A percentile compares a stretch with the other conserved stretches of the same genome.
Conservation (phyloP, 495 filamentous ascomycete genomes). For the Xylaria telfairii region DNA sequence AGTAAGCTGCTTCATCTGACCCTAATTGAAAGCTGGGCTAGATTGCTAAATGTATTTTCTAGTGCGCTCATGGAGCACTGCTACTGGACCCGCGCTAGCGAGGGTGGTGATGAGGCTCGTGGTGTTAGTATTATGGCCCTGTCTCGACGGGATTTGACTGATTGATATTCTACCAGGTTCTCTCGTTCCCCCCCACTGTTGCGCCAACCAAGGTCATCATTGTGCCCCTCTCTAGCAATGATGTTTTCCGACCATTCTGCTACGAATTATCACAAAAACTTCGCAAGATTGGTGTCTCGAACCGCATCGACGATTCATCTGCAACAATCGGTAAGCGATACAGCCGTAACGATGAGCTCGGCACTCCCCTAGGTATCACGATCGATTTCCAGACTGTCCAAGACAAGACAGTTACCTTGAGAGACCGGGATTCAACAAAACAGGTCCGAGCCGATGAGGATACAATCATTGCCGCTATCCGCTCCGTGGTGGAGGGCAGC, state of each 20-base stretch:
- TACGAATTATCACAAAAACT: conserved; percentile 64
- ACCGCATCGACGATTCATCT: conserved; percentile 69
- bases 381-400: conserved; percentile 78
- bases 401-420: conserved; percentile 72
- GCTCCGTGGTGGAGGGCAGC: conserved; percentile 59
- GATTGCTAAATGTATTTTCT: conserved; percentile 10
- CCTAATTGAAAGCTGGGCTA: neutral
- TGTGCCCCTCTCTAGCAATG: conserved; percentile 70
- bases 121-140: conserved; percentile 55
- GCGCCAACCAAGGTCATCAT: conserved; percentile 80
- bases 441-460: conserved; percentile 72
- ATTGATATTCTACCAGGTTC: conserved; percentile 53
- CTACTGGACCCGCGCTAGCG: conserved; percentile 68
- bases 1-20: conserved; percentile 33
- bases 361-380: conserved; percentile 73
- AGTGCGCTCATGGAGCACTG: conserved; percentile 64
- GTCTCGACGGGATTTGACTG: neutral
- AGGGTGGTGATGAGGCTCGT: conserved; percentile 71
- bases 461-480: conserved; percentile 67
- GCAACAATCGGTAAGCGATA: conserved; percentile 79
- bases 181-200: conserved; percentile 75
- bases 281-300: conserved; percentile 64
- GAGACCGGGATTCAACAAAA: conserved; percentile 73
- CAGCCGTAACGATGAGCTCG: conserved; percentile 75
- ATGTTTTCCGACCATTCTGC: conserved; percentile 64